phyloP scores from a whole-genome alignment of 257 asterid genomes.

The Rauvolfia tetraphylla region DNA sequence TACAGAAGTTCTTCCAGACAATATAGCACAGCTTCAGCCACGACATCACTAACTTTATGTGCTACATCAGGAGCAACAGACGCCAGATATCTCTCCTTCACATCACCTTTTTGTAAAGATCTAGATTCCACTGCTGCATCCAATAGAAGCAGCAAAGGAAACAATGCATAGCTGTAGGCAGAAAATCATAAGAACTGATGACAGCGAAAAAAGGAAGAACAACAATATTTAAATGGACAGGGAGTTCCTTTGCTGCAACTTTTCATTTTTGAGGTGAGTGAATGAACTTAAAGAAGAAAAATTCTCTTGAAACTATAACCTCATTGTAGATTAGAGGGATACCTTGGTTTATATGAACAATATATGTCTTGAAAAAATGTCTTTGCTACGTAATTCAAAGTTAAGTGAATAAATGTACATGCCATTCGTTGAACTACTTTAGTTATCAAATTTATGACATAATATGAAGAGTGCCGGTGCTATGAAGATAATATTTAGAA shows the following conservation, averaged over 20 bases:
- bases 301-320: conserved; percentile 1
- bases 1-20: conserved; percentile 80
- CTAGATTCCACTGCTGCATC: conserved; percentile 76
- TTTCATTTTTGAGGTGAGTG: neutral
- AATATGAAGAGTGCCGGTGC: neutral
- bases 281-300: neutral
- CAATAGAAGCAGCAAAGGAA: conserved; percentile 81
- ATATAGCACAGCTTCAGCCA: conserved; percentile 66
- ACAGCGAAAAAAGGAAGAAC: neutral
- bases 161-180: conserved; percentile 64
- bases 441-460: neutral
- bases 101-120: conserved; percentile 41
- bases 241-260: neutral
- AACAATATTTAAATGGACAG: neutral
- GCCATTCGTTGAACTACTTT: neutral
- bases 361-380: neutral
- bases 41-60: conserved; percentile 57
- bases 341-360: neutral
- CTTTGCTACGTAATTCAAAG: neutral
- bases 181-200: conserved; percentile 16
- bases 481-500: neutral
- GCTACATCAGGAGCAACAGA: conserved; percentile 26
- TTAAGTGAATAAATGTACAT: neutral
- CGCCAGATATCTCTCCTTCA: conserved; percentile 28
- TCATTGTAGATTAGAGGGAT: neutral